Conservation (phyloP, 1,139 yeast genomes). For the Ogataea hybrid region DNA sequence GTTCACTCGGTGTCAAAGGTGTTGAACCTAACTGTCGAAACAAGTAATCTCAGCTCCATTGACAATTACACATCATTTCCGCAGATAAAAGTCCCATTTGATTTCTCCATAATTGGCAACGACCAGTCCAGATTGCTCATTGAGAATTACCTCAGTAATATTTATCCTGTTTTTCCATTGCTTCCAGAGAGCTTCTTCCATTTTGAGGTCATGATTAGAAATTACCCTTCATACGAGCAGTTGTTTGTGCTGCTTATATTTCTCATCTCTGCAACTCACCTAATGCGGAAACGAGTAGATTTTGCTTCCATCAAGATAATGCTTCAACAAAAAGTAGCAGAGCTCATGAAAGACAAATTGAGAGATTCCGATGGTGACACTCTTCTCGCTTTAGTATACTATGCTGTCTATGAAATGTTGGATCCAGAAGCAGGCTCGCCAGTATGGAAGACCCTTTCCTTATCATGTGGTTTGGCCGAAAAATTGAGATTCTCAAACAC, state of each 20-base stretch:
- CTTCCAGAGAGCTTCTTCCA: constrained; percentile 21
- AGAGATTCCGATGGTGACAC: constrained; percentile 19
- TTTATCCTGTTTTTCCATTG: constrained; percentile 21
- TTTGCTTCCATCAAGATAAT: constrained; percentile 20
- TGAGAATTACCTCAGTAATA: constrained; percentile 18
- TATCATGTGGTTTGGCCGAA: constrained; percentile 22
- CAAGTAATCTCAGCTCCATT: neutral
- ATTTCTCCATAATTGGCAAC: constrained; percentile 14
- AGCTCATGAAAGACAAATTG: constrained; percentile 12
- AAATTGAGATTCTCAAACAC: constrained; percentile 16
- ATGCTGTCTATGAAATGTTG: constrained; percentile 18
- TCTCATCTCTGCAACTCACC: constrained; percentile 21
- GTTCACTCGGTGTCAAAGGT: constrained; percentile 13
- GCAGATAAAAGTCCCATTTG: constrained; percentile 14
- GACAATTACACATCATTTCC: constrained; percentile 1
- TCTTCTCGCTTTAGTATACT: constrained; percentile 15
- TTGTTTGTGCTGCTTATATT: constrained; percentile 17
- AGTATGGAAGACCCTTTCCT: constrained; percentile 17
- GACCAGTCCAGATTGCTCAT: constrained; percentile 21
- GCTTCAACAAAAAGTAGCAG: constrained; percentile 20
- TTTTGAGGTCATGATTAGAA: constrained; percentile 20
- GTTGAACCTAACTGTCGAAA: neutral
- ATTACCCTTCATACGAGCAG: constrained; percentile 18
- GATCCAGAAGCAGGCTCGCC: constrained; percentile 21
- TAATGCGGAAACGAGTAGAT: constrained; percentile 20